phyloP scores from a whole-genome alignment of 306 rosid species.

The Acacia crassicarpa region DNA sequence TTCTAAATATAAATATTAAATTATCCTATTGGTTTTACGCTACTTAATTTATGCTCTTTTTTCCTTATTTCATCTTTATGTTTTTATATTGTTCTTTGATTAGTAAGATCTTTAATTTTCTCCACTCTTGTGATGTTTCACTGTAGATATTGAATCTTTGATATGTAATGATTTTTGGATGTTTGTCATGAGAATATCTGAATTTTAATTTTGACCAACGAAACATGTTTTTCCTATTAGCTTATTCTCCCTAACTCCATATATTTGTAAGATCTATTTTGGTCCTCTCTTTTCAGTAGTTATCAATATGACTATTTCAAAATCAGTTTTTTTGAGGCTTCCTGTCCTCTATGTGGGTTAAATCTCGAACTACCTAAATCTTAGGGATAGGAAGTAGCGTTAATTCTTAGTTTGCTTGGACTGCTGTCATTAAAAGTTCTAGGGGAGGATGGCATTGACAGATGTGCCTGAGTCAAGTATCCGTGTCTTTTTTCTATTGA shows the following conservation, averaged over 20 bases:
- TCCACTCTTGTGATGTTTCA: background rate
- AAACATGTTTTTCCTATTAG: background rate
- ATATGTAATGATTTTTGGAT: background rate
- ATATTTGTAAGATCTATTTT: background rate
- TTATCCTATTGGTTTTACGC: background rate
- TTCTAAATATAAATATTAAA: background rate
- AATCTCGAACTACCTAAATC: background rate
- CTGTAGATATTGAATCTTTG: background rate
- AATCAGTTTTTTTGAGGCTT: background rate
- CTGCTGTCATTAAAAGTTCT: background rate
- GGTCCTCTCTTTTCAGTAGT: background rate
- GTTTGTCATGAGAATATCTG: background rate
- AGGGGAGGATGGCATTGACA: background rate
- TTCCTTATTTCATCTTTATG: background rate
- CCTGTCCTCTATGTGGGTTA: background rate
- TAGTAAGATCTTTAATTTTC: background rate
- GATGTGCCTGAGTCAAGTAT: background rate
- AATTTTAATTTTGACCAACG: background rate
- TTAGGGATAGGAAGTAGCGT: background rate
- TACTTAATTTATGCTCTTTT: background rate
- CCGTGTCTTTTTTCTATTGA: background rate
- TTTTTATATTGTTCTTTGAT: background rate
- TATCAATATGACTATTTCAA: background rate
- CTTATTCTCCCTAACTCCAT: background rate
- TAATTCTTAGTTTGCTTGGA: background rate